Base-by-base conservation (phyloP, 305 asterid species). In the Ajuga reptans region DNA sequence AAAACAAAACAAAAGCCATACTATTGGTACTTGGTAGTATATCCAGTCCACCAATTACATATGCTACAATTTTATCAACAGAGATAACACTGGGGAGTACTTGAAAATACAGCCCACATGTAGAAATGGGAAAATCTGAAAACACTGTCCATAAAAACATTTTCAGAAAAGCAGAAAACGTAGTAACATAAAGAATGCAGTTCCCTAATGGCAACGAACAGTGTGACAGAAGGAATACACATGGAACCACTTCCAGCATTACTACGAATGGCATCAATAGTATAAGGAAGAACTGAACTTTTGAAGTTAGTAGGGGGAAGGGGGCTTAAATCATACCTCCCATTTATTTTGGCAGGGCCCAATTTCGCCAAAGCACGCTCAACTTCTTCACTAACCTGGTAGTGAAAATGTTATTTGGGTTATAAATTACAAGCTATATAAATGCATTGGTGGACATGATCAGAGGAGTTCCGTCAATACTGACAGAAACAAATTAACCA, bases 331-430 rank as follows among this genome's bases (percentile, higher is more conserved):
- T 47, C 75, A 6, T 77, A 90, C 98, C 93, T 85, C 75, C 91
- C 96, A 80, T 74, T 84, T 70, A 85, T 77, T 80, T 85, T 84
- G 67, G 91, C 84, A 73, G 93, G 85, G 52, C 84, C 95, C 70
- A 92, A 73, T 80, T 90, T 92, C 33, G 95, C 87, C 82, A 92
- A 85, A 79, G 98, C 98, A 64, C 97, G 96, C 79, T 92, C 98
- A 51, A 92, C 97, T 84, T 92, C 98, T 77, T 92, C 98, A 43
- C 98, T 90, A 50, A 92, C 98, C 98, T 92, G 87, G 72, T 64
- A 72, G 62, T 62, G 53, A 56, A 66, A 77, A 68, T 66, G 43
- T 18, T 34, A 79, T 37, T 45, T 21, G 5, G 52, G 42, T 59
- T 55, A 69, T 50, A 43, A 55, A 56, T 57, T 34, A 74, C 42